Conservation (phyloP, 2,329 filamentous ascomycete species). For the Colletotrichum musicola region DNA sequence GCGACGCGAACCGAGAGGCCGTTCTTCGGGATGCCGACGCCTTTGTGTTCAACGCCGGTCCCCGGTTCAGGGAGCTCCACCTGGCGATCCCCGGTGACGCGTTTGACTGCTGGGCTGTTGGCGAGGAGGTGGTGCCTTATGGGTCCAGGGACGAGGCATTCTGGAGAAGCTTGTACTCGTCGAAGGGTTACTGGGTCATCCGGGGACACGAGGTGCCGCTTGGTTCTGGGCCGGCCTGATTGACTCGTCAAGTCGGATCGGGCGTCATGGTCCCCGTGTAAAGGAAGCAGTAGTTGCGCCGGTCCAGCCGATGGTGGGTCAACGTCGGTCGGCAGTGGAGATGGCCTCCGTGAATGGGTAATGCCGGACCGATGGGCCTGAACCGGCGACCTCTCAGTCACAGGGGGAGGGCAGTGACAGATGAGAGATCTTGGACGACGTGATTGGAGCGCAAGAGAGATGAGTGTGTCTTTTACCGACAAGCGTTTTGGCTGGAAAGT, state of each 20-base stretch:
- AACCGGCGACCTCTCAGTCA: background rate
- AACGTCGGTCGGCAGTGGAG: conserved; percentile 13
- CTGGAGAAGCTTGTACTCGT: background rate
- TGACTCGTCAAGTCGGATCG: too few species aligned
- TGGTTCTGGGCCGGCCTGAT: too few species aligned
- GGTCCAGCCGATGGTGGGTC: background rate
- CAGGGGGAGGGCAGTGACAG: background rate
- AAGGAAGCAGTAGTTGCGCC: background rate
- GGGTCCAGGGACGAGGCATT: background rate
- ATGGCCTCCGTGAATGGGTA: background rate
- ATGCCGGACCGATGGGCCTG: background rate
- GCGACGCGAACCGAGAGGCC: background rate
- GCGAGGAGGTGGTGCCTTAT: background rate
- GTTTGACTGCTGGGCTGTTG: background rate
- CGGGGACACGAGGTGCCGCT: background rate
- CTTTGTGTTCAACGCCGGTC: background rate
- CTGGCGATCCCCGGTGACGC: background rate
- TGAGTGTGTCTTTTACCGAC: background rate
- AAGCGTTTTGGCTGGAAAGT: conserved; percentile 8
- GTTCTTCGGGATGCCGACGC: background rate
- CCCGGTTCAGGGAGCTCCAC: background rate
- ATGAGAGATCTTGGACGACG: background rate
- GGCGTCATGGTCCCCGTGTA: too few species aligned
- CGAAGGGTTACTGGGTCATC: background rate
- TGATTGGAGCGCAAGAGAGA: conserved; percentile 21